A percentile compares a stretch with the other conserved stretches of the same genome.
These are phyloP conservation scores for Chamaecyparis obtusa DNA, from an alignment of 75 land plant genomes.

Conservation along the genomic window DNA sequence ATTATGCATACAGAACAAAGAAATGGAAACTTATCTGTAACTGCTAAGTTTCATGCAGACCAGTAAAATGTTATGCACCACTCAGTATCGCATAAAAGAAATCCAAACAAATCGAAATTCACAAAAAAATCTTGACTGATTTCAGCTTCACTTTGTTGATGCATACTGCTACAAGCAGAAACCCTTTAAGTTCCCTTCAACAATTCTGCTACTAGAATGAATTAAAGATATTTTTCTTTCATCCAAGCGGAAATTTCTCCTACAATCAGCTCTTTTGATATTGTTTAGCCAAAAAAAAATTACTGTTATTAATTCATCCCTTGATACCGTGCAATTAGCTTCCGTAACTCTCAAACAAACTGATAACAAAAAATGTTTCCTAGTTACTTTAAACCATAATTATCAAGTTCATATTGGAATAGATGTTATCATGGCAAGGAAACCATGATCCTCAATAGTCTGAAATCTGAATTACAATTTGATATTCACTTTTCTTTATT, in stretches of 20 bases:
- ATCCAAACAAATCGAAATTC: not conserved
- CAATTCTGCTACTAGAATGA: not conserved
- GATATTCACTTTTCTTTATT: not conserved
- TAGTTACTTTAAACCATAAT: not conserved
- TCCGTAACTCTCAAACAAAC: not conserved
- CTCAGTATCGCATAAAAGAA: not conserved
- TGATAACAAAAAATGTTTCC: not conserved
- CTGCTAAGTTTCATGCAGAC: not conserved
- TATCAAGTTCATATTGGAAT: not conserved
- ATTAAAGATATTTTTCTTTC: not conserved
- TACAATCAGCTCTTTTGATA: not conserved
- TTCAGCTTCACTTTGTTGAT: not conserved
- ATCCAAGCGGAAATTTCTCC: not conserved
- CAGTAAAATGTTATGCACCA: not conserved
- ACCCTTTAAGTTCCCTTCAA: not conserved
- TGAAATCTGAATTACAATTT: not conserved
- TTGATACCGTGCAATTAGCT: not conserved
- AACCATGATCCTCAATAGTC: not conserved
- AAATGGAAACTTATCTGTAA: not conserved
- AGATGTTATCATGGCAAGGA: not conserved
- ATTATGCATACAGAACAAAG: not conserved
- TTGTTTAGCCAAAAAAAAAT: too few species aligned
- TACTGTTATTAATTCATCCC: not conserved
- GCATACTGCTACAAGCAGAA: constrained; percentile 1
- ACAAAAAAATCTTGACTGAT: not conserved